phyloP scores from a whole-genome alignment of 208 protist genomes.

The Endotrypanum monterogeii region DNA sequence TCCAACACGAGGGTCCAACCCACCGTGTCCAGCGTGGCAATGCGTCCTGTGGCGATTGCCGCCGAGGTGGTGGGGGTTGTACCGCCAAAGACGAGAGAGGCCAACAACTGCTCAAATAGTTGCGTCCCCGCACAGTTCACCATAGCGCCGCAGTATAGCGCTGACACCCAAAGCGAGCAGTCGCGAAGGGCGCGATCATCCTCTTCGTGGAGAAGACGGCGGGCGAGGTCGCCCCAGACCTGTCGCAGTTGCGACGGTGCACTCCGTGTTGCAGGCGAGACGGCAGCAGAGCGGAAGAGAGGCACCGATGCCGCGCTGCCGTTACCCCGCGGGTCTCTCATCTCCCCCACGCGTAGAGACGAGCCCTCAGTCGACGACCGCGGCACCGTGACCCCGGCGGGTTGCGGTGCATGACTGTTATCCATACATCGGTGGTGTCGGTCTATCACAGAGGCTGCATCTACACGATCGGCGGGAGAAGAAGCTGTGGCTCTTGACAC shows the following conservation, averaged over 20 bases:
- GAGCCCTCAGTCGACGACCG: neutral
- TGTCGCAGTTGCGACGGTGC: slow-evolving; percentile 16
- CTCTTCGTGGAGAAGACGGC: slow-evolving; percentile 11
- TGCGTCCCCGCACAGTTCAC: slow-evolving; percentile 60
- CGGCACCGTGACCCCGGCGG: neutral
- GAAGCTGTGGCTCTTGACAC: neutral
- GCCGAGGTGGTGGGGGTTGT: neutral
- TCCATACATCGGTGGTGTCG: neutral
- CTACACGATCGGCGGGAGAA: neutral
- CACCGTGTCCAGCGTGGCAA: neutral
- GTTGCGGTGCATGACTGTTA: neutral
- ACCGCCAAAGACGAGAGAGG: slow-evolving; percentile 37
- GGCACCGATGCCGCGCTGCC: neutral
- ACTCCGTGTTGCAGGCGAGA: neutral
- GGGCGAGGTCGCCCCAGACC: slow-evolving; percentile 14
- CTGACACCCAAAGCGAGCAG: slow-evolving; percentile 37
- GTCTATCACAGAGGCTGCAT: neutral
- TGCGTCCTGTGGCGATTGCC: neutral
- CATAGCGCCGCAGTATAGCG: slow-evolving; percentile 49
- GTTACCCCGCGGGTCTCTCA: neutral
- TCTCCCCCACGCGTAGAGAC: slow-evolving; percentile 12
- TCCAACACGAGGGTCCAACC: slow-evolving; percentile 51
- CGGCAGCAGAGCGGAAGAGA: slow-evolving; percentile 12
- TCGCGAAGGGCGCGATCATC: slow-evolving; percentile 8
- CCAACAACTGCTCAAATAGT: slow-evolving; percentile 62